Evolutionary conservation across 176 grass and related monocot genomes (phyloP).

Genomic region (Lolium rigidum): DNA sequence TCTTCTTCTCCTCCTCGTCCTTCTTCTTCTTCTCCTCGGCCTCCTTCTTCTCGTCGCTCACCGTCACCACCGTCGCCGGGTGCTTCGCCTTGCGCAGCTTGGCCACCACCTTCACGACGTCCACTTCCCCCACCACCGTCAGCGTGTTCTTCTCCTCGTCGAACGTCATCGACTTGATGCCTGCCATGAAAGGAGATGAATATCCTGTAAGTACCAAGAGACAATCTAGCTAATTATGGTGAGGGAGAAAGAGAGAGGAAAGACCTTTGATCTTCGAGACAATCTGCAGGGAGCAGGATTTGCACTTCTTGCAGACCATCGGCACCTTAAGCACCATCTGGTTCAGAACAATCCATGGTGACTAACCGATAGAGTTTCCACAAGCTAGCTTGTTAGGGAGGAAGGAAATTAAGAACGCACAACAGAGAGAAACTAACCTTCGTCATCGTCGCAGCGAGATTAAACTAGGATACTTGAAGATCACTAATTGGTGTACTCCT

Average conservation of each 20-base stretch:
- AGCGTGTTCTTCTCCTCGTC: slow-evolving; percentile 67
- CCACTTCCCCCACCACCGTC: slow-evolving; percentile 63
- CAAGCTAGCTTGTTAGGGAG: background rate
- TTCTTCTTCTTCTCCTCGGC: slow-evolving; percentile 55
- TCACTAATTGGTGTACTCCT: background rate
- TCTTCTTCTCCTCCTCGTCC: slow-evolving; percentile 40
- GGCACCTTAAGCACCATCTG: slow-evolving; percentile 64
- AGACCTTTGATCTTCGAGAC: slow-evolving; percentile 44
- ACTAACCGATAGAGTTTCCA: background rate
- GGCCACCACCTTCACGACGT: slow-evolving; percentile 54
- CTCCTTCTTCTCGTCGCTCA: slow-evolving; percentile 60
- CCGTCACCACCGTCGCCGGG: slow-evolving; percentile 47
- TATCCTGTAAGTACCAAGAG: background rate
- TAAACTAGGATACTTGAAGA: slow-evolving; percentile 23
- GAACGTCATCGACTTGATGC: slow-evolving; percentile 58
- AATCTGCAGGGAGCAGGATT: slow-evolving; percentile 46
- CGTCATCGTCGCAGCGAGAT: slow-evolving; percentile 41
- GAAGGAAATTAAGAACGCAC: background rate
- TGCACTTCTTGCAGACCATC: slow-evolving; percentile 61
- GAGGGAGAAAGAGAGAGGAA: background rate
- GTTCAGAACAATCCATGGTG: background rate
- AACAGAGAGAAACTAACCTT: slow-evolving; percentile 36
- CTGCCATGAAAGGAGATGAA: slow-evolving; percentile 9
- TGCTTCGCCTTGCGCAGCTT: slow-evolving; percentile 55
- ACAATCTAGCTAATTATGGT: background rate